These are phyloP conservation scores for Talaromyces sp. DNA, from an alignment of 2,329 filamentous ascomycete genomes.

Conservation along the genomic window DNA sequence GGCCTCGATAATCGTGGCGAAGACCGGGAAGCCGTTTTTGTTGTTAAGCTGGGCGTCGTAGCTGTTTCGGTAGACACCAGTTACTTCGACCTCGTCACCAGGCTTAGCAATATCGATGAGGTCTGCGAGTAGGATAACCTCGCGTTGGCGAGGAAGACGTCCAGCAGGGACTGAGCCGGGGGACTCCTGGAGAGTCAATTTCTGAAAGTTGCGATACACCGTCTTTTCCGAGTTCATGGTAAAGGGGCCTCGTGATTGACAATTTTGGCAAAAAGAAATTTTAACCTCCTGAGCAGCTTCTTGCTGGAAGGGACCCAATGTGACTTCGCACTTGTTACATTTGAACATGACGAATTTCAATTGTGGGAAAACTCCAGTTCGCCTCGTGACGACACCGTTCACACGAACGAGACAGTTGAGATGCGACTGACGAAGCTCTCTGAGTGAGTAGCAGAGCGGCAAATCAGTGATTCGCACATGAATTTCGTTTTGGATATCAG, in stretches of 20 bases:
- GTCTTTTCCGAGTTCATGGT: slow-evolving; percentile 96
- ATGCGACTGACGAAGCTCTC: slow-evolving; percentile 89
- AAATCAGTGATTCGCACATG: slow-evolving; percentile 95
- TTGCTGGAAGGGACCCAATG: slow-evolving; percentile 92
- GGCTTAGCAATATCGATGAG: slow-evolving; percentile 95
- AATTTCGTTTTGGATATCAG: slow-evolving; percentile 94
- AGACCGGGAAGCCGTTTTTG: slow-evolving; percentile 96
- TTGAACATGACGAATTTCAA: slow-evolving; percentile 98
- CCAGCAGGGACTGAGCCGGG: slow-evolving; percentile 95
- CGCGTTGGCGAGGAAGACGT: slow-evolving; percentile 83
- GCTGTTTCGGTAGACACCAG: slow-evolving; percentile 95
- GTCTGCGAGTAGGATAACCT: slow-evolving; percentile 94
- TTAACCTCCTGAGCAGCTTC: slow-evolving; percentile 96
- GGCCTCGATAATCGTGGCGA: slow-evolving; percentile 93
- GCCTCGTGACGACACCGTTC: slow-evolving; percentile 87
- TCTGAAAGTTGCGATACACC: slow-evolving; percentile 97
- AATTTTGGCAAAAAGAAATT: slow-evolving; percentile 93
- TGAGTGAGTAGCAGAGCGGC: slow-evolving; percentile 88
- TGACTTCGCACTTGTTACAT: slow-evolving; percentile 86
- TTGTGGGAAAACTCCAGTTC: slow-evolving; percentile 94
- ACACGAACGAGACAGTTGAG: slow-evolving; percentile 94
- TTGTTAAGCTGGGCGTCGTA: slow-evolving; percentile 98
- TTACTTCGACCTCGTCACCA: slow-evolving; percentile 95
- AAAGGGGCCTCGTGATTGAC: slow-evolving; percentile 91
- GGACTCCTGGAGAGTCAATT: slow-evolving; percentile 92